A percentile compares a stretch with the other conserved stretches of the same genome.
These are phyloP conservation scores for Ogataea ganodermae DNA, from an alignment of 805 yeast genomes.

Conservation along the genomic window DNA sequence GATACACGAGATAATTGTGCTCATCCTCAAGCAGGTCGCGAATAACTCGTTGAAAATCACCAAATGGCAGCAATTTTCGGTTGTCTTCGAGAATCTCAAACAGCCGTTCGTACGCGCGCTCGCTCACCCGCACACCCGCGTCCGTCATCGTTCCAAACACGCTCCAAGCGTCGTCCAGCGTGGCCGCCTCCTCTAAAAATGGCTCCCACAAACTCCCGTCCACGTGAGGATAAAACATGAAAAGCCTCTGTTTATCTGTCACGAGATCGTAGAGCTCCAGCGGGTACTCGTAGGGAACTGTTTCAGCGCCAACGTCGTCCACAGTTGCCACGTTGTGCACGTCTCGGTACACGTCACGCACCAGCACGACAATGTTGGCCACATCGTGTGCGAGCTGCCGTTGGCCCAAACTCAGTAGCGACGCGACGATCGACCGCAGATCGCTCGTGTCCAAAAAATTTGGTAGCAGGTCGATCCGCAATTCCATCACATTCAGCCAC, in stretches of 20 bases:
- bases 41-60: constrained; percentile 16
- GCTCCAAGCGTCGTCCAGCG: constrained; percentile 15
- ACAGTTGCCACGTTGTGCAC: constrained; percentile 13
- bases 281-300: constrained; percentile 25
- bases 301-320: constrained; percentile 11
- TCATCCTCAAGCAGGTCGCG: constrained; percentile 13
- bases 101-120: constrained; percentile 6
- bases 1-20: constrained; percentile 4
- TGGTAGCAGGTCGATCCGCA: constrained; percentile 18
- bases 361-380: constrained; percentile 19
- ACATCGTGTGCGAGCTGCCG: constrained; percentile 23
- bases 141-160: constrained; percentile 9
- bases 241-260: constrained; percentile 18
- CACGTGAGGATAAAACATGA: constrained; percentile 26
- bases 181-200: constrained; percentile 11
- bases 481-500: constrained; percentile 26
- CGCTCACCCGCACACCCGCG: constrained; percentile 7
- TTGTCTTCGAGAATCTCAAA: constrained; percentile 10
- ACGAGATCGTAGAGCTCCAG: constrained; percentile 28
- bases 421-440: constrained; percentile 14
- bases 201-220: constrained; percentile 20
- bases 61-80: constrained; percentile 11
- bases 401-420: constrained; percentile 19
- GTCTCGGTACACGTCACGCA: constrained; percentile 19
- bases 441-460: constrained; percentile 19